Percentiles rank a stretch among this genome's conserved stretches.
Conservation (phyloP, 1,284 basidiomycete genomes). For the Heterobasidion parviporum region DNA sequence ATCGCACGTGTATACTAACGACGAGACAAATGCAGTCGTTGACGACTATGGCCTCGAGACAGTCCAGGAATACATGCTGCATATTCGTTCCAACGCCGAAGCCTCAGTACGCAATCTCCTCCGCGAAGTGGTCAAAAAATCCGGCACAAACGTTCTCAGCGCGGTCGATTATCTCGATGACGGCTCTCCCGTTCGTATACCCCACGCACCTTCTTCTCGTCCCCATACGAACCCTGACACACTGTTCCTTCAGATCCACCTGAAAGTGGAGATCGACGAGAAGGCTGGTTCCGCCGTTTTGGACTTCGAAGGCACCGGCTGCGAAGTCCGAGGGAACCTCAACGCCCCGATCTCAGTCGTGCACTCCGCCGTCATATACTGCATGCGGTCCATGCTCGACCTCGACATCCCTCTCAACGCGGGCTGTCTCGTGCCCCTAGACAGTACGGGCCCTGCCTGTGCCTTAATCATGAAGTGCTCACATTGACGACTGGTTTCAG, state of each 20-base stretch:
- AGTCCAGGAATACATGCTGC: constrained; percentile 90
- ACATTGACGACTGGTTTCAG: constrained; percentile 26
- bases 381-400: constrained; percentile 89
- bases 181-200: constrained; percentile 64
- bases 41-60: constrained; percentile 81
- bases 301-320: constrained; percentile 88
- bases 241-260: constrained; percentile 48
- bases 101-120: constrained; percentile 81
- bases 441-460: constrained; percentile 37
- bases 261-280: constrained; percentile 77
- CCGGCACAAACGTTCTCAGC: constrained; percentile 57
- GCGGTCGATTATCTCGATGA: constrained; percentile 83
- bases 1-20: background rate
- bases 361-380: constrained; percentile 92
- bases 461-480: constrained; percentile 1
- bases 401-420: constrained; percentile 92
- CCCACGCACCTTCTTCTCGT: background rate
- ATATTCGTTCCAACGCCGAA: constrained; percentile 89
- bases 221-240: background rate
- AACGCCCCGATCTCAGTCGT: constrained; percentile 87
- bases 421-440: constrained; percentile 79
- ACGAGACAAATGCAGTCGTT: constrained; percentile 44
- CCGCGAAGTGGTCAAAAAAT: constrained; percentile 63
- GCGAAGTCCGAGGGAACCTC: constrained; percentile 84
- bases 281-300: constrained; percentile 75